Conservation (phyloP, 2,329 filamentous ascomycete species). For the Fusarium lateritium region DNA sequence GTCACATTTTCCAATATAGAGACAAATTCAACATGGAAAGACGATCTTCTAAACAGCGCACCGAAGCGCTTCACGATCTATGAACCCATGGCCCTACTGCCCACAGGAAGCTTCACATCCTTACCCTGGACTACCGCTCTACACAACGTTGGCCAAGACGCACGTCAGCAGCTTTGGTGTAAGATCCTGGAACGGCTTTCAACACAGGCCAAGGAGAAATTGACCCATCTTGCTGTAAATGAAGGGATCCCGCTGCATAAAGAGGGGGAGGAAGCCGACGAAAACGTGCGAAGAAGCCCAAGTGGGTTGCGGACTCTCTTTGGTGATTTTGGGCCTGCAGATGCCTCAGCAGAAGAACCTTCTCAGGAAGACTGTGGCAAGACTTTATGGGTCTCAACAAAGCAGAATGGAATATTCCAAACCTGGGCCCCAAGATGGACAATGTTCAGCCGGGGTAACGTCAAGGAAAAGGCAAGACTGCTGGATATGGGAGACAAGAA, state of each 20-base stretch:
- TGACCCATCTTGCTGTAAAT: slow-evolving; percentile 74
- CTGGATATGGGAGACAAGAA: slow-evolving; percentile 62
- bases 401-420: slow-evolving; percentile 85
- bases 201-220: slow-evolving; percentile 54
- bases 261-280: slow-evolving; percentile 49
- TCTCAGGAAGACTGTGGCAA: slow-evolving; percentile 68
- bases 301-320: slow-evolving; percentile 77
- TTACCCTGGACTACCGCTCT: slow-evolving; percentile 59
- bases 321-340: slow-evolving; percentile 79
- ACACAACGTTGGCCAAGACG: slow-evolving; percentile 36
- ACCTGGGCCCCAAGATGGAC: slow-evolving; percentile 91
- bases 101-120: slow-evolving; percentile 69
- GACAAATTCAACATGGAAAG: slow-evolving; percentile 30
- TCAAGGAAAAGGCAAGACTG: slow-evolving; percentile 88
- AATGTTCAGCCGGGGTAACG: slow-evolving; percentile 94
- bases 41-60: slow-evolving; percentile 57
- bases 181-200: slow-evolving; percentile 64
- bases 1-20: slow-evolving; percentile 11
- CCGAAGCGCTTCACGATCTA: slow-evolving; percentile 74
- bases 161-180: slow-evolving; percentile 61
- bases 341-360: slow-evolving; percentile 47
- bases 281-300: slow-evolving; percentile 83
- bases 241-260: slow-evolving; percentile 70
- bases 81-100: slow-evolving; percentile 72
- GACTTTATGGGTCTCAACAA: slow-evolving; percentile 84